Evolutionary conservation across 1,139 yeast genomes (phyloP).

Genomic region (Yamadazyma jaroonii): DNA sequence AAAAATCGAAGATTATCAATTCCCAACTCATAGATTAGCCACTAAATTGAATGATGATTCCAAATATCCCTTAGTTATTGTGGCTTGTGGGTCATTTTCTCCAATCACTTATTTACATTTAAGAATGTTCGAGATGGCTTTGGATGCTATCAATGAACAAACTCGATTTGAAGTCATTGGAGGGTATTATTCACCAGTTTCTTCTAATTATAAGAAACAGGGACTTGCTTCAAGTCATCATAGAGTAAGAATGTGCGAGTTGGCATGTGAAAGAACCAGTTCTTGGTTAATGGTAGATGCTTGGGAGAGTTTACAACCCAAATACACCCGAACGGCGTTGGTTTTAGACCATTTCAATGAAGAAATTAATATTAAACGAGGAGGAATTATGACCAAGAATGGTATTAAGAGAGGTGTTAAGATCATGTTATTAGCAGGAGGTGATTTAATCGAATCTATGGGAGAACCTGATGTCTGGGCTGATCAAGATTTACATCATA

Average conservation of each 20-base stretch:
- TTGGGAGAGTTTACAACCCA: constrained; percentile 94
- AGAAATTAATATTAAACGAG: constrained; percentile 85
- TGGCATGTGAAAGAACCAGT: constrained; percentile 95
- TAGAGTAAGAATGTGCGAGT: constrained; percentile 95
- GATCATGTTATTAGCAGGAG: constrained; percentile 96
- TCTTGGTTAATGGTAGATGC: constrained; percentile 99
- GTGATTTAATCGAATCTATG: constrained; percentile 96
- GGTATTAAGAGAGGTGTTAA: constrained; percentile 86
- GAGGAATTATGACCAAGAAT: constrained; percentile 74
- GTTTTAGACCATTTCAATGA: constrained; percentile 96
- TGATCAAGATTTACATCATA: constrained; percentile 91
- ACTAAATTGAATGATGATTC: constrained; percentile 67
- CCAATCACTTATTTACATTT: constrained; percentile 93
- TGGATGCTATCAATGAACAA: constrained; percentile 90
- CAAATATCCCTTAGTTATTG: constrained; percentile 87
- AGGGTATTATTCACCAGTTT: constrained; percentile 96
- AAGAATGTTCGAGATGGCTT: constrained; percentile 98
- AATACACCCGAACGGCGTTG: constrained; percentile 89
- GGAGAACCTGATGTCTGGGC: constrained; percentile 99
- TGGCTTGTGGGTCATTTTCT: constrained; percentile 96
- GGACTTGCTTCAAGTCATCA: constrained; percentile 88
- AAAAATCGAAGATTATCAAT: constrained; percentile 60
- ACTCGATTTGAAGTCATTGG: constrained; percentile 94
- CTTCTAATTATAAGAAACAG: constrained; percentile 88
- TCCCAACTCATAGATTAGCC: constrained; percentile 85